A percentile compares a stretch with the other conserved stretches of the same genome.
phyloP scores from a whole-genome alignment of 306 rosid species.

The Lupinus albus region DNA sequence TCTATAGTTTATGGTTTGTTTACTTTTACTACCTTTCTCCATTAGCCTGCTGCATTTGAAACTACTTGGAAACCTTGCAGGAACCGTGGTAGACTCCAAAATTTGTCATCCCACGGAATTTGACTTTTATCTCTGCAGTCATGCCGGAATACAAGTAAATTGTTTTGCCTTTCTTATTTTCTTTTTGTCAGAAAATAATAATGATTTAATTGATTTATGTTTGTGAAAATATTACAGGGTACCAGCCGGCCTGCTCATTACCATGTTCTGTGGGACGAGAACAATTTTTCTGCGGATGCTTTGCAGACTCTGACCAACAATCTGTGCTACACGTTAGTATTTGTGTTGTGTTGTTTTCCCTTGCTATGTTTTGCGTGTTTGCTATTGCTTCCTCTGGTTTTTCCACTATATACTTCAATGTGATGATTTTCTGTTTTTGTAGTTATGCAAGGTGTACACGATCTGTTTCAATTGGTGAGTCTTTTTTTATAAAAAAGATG shows the following conservation, averaged over 20 bases:
- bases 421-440: conserved; percentile 6
- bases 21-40: background rate
- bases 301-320: conserved; percentile 81
- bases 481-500: background rate
- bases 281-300: conserved; percentile 90
- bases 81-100: conserved; percentile 94
- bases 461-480: conserved; percentile 90
- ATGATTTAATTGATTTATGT: background rate
- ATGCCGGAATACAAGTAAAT: conserved; percentile 90
- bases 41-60: background rate
- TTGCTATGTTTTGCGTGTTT: background rate
- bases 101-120: conserved; percentile 96
- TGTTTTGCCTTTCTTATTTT: background rate
- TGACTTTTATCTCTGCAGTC: conserved; percentile 91
- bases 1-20: background rate
- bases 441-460: conserved; percentile 97
- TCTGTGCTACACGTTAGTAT: conserved; percentile 92
- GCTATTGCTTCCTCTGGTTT: background rate
- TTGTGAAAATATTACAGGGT: conserved; percentile 58
- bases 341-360: background rate
- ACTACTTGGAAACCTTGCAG: conserved; percentile 45
- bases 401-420: background rate
- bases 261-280: conserved; percentile 96
- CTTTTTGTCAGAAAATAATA: too few relatives aligned
- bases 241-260: conserved; percentile 98